A percentile compares a stretch with the other conserved stretches of the same genome.
Evolutionary conservation across 179 eudicot species (phyloP).

Genomic region (Beta macrorhiza): DNA sequence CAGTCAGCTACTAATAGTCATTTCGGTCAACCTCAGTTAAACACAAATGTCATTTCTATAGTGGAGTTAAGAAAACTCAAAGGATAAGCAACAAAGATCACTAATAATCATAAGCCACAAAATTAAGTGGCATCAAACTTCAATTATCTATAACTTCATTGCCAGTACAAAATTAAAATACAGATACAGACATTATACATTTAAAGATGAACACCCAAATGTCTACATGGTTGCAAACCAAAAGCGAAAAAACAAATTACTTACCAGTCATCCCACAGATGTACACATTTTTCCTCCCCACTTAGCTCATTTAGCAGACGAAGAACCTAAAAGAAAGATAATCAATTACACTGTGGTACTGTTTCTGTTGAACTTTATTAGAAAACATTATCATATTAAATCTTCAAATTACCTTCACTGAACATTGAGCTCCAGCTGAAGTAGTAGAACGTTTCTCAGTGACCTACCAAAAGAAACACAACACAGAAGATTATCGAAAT

Average conservation of each 20-base stretch:
- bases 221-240: background rate
- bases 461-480: slow-evolving; percentile 51
- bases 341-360: slow-evolving; percentile 5
- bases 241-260: background rate
- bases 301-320: slow-evolving; percentile 78
- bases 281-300: slow-evolving; percentile 73
- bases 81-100: background rate
- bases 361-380: slow-evolving; percentile 15
- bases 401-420: slow-evolving; percentile 57
- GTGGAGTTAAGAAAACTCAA: background rate
- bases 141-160: background rate
- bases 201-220: background rate
- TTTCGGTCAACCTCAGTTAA: background rate
- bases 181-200: background rate
- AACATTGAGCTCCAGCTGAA: slow-evolving; percentile 48
- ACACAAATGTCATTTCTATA: background rate
- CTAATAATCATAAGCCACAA: background rate
- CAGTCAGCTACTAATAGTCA: background rate
- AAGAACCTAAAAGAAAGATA: slow-evolving; percentile 51
- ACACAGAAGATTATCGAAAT: background rate
- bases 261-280: slow-evolving; percentile 88
- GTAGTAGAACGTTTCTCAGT: slow-evolving; percentile 58
- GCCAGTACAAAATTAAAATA: background rate
- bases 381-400: slow-evolving; percentile 9
- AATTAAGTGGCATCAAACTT: background rate